These are phyloP conservation scores for Lachancea kluyveri DNA, from an alignment of 805 yeast genomes.

Conservation along the genomic window DNA sequence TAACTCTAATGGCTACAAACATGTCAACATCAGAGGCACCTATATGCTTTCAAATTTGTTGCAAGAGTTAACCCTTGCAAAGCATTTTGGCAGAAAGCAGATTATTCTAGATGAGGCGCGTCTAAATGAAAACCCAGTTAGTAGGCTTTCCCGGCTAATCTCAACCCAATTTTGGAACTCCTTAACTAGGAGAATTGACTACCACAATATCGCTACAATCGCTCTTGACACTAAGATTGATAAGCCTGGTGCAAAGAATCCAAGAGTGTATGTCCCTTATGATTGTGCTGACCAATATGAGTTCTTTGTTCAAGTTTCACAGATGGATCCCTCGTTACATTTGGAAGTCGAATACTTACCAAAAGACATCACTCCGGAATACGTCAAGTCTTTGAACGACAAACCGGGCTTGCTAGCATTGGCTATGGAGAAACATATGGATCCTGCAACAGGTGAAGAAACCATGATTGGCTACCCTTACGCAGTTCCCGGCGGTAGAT, in stretches of 20 bases:
- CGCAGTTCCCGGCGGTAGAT: conserved; percentile 95
- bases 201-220: conserved; percentile 55
- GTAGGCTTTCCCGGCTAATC: conserved; percentile 66
- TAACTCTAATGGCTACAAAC: conserved; percentile 74
- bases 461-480: conserved; percentile 69
- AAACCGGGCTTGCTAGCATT: conserved; percentile 84
- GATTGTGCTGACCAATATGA: conserved; percentile 65
- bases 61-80: conserved; percentile 85
- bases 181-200: conserved; percentile 66
- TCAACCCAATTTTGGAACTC: conserved; percentile 74
- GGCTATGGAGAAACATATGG: conserved; percentile 52
- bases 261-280: conserved; percentile 73
- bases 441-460: conserved; percentile 45
- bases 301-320: conserved; percentile 52
- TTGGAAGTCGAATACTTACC: conserved; percentile 79
- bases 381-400: conserved; percentile 66
- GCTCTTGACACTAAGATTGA: conserved; percentile 74
- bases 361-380: conserved; percentile 65
- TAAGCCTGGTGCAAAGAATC: conserved; percentile 54
- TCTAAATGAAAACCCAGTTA: conserved; percentile 82
- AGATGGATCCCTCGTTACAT: conserved; percentile 45
- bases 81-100: conserved; percentile 69
- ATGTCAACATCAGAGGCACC: conserved; percentile 74
- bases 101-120: conserved; percentile 78
- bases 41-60: conserved; percentile 81